Evolutionary conservation across 1,284 basidiomycete genomes (phyloP), one percentile per base, ranked within the genome.

Genomic region (Naganishia liquefaciens): DNA sequence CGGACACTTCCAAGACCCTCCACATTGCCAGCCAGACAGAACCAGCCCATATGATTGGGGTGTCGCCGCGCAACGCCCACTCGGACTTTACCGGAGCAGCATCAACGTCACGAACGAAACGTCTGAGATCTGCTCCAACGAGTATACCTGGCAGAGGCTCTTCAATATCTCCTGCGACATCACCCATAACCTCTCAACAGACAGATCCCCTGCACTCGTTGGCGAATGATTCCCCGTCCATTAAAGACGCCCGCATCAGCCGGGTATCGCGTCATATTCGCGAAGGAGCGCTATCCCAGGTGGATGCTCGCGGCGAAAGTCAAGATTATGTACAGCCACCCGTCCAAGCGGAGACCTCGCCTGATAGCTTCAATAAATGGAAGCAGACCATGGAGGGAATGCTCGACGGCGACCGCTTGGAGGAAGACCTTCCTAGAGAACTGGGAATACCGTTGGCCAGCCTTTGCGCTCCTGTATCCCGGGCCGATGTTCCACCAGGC

Each of bases 381-480:
- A 72, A 72, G 13, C 70, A 75, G 61, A 74, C 77, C 54, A 74
- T 79, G 30, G 71, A 70, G n/a, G 74, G 72, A 3, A 73, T 74
- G 63, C 60, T 77, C 19, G 74, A 73, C 15, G 55, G 68, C 19
- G 73, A 75, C 44, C 73, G 75, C 0, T 37, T 67, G 11, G 70
- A 73, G 42, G 65, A 67, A 19, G 68, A 73, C 13, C 70, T 73
- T 4, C 73, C 74, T 0, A 66, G 58, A 54, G 76, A 75, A 60
- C 57, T 77, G 9, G 75, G 76, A 13, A 63, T 76, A 4, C 69
- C 74, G 3, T 70, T 71, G 10, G 70, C 71, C 28, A 74, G 70
- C 54, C 21, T 75, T 39, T 7, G 7, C 9, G 33, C 33, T 7
- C 2, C 13, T 13, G 33, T 10, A 2, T 13, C 33, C 13, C 2